A percentile compares a stretch with the other conserved stretches of the same genome.
Evolutionary conservation across 306 rosid genomes (phyloP).

Genomic region (Pyrus bretschneideri): DNA sequence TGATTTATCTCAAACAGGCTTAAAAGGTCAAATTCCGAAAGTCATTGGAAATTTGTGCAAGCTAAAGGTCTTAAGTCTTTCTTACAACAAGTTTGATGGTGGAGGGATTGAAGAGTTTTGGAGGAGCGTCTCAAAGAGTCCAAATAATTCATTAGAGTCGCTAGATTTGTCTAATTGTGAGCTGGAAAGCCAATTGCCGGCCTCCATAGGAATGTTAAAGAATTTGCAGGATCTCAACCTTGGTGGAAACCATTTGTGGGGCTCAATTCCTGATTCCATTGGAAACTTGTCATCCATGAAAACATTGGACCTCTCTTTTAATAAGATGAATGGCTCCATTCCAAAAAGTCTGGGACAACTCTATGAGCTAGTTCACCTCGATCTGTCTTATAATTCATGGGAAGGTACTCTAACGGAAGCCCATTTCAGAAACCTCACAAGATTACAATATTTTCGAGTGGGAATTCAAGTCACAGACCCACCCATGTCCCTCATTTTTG

Average conservation of each 20-base stretch:
- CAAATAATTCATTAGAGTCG: neutral
- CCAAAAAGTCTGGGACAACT: constrained; percentile 35
- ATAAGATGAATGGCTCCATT: constrained; percentile 25
- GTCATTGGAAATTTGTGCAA: neutral
- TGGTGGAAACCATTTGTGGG: neutral
- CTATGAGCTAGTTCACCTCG: constrained; percentile 12
- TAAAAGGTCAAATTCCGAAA: neutral
- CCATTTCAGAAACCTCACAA: constrained; percentile 21
- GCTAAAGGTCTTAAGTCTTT: neutral
- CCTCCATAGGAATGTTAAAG: neutral
- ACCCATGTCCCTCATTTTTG: neutral
- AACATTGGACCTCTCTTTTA: neutral
- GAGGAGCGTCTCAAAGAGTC: constrained; percentile 1
- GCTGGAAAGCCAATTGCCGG: neutral
- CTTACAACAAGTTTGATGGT: neutral
- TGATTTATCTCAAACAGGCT: accelerated
- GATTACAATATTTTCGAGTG: neutral
- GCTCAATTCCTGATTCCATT: constrained; percentile 15
- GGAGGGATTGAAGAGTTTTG: neutral
- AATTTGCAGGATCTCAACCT: neutral
- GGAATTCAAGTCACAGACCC: neutral
- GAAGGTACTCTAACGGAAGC: constrained; percentile 19
- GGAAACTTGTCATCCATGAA: constrained; percentile 21
- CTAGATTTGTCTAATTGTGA: constrained; percentile 1
- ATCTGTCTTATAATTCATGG: neutral